Base-by-base conservation (phyloP, 768 basidiomycete species). In the Lyophyllum atratum region DNA sequence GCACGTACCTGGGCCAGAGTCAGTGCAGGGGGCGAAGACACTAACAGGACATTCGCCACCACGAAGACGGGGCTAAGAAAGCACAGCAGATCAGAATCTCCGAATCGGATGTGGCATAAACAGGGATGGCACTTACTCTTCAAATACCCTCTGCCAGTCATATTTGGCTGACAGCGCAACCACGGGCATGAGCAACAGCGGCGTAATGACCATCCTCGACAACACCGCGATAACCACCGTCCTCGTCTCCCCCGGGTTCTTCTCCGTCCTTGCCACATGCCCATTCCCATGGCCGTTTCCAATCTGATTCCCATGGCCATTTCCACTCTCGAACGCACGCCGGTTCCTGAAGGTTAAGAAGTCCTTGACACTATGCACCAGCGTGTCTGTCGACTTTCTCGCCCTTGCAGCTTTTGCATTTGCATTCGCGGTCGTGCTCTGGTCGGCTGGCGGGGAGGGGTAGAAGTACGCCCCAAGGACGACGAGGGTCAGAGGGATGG, bases 381-480 rank as follows among this genome's bases (percentile, higher is more conserved):
- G 61, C 54, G 76, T 77, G 25, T 66, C 59, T 45, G 72, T 60
- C 48, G 68, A 70, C 34, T 34, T 64, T 29, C 46, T 51, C 24
- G 25, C 25, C 21, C 49, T 15, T 25, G 60, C 40, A 15, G 9
- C 26, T n/a, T 7, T n/a, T 49, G 11, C 24, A n/a, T n/a, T n/a
- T n/a, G n/a, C 24, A 7, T 10, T 25, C 37, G 29, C 17, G 51
- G 26, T 57, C 46, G 49, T 51, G n/a, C n/a, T n/a, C n/a, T n/a
- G n/a, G n/a, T n/a, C n/a, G n/a, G n/a, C n/a, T n/a, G n/a, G n/a
- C 12, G 74, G 72, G 5, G 78, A 75, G 0, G 75, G 76, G 69
- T 86, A 89, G 73, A 96, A 96, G 77, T 95, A 98, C 14, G 91
- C 94, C 11, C 95, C 95, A 42, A 98, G 86, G 6, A 97, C 93